Base-by-base conservation (phyloP, 306 rosid genomes). In the Lagenaria siceraria region DNA sequence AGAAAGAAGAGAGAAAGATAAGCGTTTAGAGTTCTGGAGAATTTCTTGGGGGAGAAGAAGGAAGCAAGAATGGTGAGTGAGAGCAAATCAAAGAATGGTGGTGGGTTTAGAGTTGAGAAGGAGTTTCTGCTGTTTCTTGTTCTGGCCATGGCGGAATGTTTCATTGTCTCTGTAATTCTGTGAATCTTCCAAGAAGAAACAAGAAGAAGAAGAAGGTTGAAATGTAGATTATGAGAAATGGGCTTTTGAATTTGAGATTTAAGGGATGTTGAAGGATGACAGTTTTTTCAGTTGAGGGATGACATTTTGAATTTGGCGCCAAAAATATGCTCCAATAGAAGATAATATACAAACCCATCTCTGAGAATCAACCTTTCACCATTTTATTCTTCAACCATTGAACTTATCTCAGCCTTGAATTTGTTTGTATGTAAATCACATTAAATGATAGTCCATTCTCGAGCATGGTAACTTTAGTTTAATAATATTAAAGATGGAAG, bases 1-100 rank as follows among this genome's bases (percentile, higher is more conserved):
- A 88, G 61, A 22, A 73, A 79, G 84, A 75, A 70, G 81, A 84
- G 48, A n/a, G 83, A 36, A 71, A 78, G 74, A 48, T 22, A 71
- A 2, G 76, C 43, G 59, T 48, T 71, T 24, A 48, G 83, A 82
- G 27, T 66, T 65, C 80, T 80, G 12, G 55, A 59, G 63, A 22
- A 18, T 42, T 76, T 76, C 74, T 77, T 84, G 70, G 77, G 81
- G 73, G 80, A 78, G 78, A 86, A 33, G 74, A 81, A 59, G 19
- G 86, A 68, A 33, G 79, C 17, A 6, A 81, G 66, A 38, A 85
- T 82, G 25, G 80, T 66, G n/a, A 65, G 51, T 21, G 86, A 83
- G 33, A 88, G 80, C 8, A 82, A 79, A 82, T 83, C 77, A 22
- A 84, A 70, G 77, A 74, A 81, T 35, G 86, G 77, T 11, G 78